Evolutionary conservation across 1,284 basidiomycete species (phyloP).

Genomic region (Psilocybe mexicana): DNA sequence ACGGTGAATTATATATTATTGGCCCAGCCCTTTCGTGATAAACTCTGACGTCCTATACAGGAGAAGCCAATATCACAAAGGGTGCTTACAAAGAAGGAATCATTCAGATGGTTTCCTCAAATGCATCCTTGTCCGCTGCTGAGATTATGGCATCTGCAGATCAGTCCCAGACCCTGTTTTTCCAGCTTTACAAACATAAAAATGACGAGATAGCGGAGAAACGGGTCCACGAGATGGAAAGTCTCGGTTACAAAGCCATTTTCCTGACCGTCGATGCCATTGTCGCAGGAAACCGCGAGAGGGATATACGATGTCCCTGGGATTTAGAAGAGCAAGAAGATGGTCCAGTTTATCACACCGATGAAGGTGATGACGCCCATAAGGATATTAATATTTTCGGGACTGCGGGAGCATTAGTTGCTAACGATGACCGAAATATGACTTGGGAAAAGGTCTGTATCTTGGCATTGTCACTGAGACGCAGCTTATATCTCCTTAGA

Average conservation of each 20-base stretch:
- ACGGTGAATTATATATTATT: slow-evolving; percentile 37
- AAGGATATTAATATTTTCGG: slow-evolving; percentile 48
- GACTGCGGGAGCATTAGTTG: slow-evolving; percentile 64
- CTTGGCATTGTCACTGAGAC: neutral
- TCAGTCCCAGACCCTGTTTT: slow-evolving; percentile 75
- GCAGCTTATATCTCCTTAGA: slow-evolving; percentile 36
- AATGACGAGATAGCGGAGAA: slow-evolving; percentile 70
- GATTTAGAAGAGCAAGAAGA: slow-evolving; percentile 60
- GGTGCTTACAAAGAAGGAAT: slow-evolving; percentile 73
- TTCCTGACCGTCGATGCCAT: slow-evolving; percentile 92
- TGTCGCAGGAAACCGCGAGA: slow-evolving; percentile 83
- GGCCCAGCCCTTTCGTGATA: neutral
- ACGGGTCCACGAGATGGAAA: slow-evolving; percentile 72
- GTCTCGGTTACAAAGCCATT: slow-evolving; percentile 80
- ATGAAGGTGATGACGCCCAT: slow-evolving; percentile 36
- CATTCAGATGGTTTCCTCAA: slow-evolving; percentile 89
- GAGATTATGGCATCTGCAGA: slow-evolving; percentile 66
- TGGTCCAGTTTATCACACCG: slow-evolving; percentile 36
- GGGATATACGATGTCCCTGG: slow-evolving; percentile 70
- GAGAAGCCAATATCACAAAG: slow-evolving; percentile 82
- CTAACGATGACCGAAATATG: slow-evolving; percentile 69
- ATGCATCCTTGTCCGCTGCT: slow-evolving; percentile 77
- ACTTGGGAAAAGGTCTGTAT: slow-evolving; percentile 63
- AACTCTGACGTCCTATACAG: slow-evolving; percentile 32
- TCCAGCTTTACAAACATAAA: slow-evolving; percentile 85